Conservation (phyloP, 2,329 filamentous ascomycete genomes). For the Calcarisporium arbuscula region DNA sequence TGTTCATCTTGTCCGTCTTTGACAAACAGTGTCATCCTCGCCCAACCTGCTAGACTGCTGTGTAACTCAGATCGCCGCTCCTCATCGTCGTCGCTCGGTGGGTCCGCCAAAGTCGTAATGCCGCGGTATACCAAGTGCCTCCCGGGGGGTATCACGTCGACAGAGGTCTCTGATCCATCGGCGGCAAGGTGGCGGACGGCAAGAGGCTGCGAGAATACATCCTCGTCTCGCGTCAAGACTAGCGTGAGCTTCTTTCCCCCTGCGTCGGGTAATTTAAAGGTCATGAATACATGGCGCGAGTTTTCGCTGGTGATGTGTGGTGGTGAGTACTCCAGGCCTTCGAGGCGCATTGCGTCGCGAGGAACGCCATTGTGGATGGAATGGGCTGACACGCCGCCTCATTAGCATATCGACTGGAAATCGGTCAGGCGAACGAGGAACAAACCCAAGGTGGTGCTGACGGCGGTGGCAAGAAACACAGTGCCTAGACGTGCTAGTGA, state of each 20-base stretch:
- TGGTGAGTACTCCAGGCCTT: constrained; percentile 1
- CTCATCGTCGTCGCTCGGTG: neutral
- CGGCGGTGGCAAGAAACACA: no score
- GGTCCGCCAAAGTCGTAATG: no score
- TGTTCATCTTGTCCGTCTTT: no score
- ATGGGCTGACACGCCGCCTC: no score
- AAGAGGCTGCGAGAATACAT: constrained; percentile 8
- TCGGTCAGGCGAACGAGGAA: no score
- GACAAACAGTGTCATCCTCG: constrained; percentile 7
- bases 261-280: no score
- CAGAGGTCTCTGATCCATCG: constrained; percentile 6
- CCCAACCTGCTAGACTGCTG: constrained; percentile 4
- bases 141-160: constrained; percentile 5
- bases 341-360: constrained; percentile 1
- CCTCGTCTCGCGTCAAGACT: constrained; percentile 7
- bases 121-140: constrained; percentile 9
- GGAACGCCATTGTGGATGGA: constrained; percentile 1
- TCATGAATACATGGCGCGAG: neutral
- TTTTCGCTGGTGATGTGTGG: neutral
- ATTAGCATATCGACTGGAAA: no score
- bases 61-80: neutral
- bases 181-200: constrained; percentile 4
- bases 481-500: no score
- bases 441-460: no score
- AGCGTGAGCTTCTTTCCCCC: neutral